phyloP scores from a whole-genome alignment of 1,139 yeast genomes.

The Taiozyma onychis region DNA sequence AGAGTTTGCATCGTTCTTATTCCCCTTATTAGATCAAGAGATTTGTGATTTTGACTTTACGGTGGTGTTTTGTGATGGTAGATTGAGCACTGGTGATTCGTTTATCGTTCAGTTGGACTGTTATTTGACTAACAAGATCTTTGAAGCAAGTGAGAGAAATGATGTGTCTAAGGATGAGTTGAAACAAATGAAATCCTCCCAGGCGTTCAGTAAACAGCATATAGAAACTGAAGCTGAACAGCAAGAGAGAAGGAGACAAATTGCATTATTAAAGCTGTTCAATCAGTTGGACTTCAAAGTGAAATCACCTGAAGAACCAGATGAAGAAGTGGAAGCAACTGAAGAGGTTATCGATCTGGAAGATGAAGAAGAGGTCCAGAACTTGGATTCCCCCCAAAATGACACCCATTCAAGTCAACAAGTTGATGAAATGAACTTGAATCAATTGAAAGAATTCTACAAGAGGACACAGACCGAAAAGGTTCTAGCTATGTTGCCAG shows the following conservation, averaged over 20 bases:
- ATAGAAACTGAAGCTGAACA: constrained; percentile 53
- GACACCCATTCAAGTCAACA: constrained; percentile 3
- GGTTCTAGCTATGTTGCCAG: constrained; percentile 74
- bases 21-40: constrained; percentile 57
- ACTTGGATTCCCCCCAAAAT: constrained; percentile 17
- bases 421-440: constrained; percentile 46
- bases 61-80: constrained; percentile 51
- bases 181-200: constrained; percentile 16
- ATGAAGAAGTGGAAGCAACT: constrained; percentile 20
- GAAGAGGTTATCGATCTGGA: constrained; percentile 58
- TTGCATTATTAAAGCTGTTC: constrained; percentile 52
- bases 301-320: constrained; percentile 14
- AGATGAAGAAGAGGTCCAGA: constrained; percentile 51
- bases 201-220: constrained; percentile 10
- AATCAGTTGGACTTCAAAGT: constrained; percentile 36
- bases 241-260: constrained; percentile 47
- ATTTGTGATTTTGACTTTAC: constrained; percentile 53
- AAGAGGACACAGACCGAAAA: constrained; percentile 55
- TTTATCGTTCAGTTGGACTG: constrained; percentile 61
- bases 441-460: constrained; percentile 74
- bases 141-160: constrained; percentile 27
- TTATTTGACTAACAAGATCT: constrained; percentile 48
- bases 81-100: constrained; percentile 69
- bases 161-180: constrained; percentile 10
- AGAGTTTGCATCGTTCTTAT: constrained; percentile 60